A percentile compares a stretch with the other conserved stretches of the same genome.
Conservation (phyloP, 768 basidiomycete genomes). For the Zangia roseola region DNA sequence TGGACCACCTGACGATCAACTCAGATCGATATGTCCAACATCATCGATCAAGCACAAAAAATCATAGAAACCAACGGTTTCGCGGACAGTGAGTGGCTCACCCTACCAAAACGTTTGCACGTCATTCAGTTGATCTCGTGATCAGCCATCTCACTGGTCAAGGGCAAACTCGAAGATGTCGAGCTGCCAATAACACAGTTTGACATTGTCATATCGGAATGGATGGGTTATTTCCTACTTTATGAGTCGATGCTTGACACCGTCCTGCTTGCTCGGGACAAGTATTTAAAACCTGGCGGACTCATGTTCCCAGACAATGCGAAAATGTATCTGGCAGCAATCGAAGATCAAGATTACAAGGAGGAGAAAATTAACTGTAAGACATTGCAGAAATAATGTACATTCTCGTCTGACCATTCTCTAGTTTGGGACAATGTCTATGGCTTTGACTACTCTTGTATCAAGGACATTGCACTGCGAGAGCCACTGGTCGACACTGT, state of each 20-base stretch:
- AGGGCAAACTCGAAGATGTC: slow-evolving; percentile 95
- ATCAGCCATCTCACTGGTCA: slow-evolving; percentile 89
- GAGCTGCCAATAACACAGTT: slow-evolving; percentile 87
- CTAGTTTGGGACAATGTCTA: slow-evolving; percentile 99
- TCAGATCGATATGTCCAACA: slow-evolving; percentile 99
- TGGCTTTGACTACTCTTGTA: slow-evolving; percentile 98
- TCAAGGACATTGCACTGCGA: slow-evolving; percentile 95
- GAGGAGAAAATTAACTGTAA: slow-evolving; percentile 99
- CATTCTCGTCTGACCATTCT: slow-evolving; percentile 2
- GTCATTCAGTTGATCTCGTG: slow-evolving; percentile 6
- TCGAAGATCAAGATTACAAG: slow-evolving; percentile 99
- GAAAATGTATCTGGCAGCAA: slow-evolving; percentile 89
- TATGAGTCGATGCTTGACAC: slow-evolving; percentile 99
- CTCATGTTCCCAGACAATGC: slow-evolving; percentile 96
- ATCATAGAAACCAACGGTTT: slow-evolving; percentile 97
- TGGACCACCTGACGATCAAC: slow-evolving; percentile 13
- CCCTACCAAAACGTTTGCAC: not conserved
- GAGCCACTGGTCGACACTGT: slow-evolving; percentile 99
- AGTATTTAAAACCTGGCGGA: slow-evolving; percentile 89
- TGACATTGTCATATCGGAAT: slow-evolving; percentile 99
- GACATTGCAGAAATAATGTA: not conserved
- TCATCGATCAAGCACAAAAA: slow-evolving; percentile 97
- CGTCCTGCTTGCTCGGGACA: slow-evolving; percentile 93
- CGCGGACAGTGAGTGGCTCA: slow-evolving; percentile 74
- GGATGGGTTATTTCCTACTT: slow-evolving; percentile 99